Base-by-base conservation (phyloP, 2,329 filamentous ascomycete genomes). In the Curvularia verruculosa region DNA sequence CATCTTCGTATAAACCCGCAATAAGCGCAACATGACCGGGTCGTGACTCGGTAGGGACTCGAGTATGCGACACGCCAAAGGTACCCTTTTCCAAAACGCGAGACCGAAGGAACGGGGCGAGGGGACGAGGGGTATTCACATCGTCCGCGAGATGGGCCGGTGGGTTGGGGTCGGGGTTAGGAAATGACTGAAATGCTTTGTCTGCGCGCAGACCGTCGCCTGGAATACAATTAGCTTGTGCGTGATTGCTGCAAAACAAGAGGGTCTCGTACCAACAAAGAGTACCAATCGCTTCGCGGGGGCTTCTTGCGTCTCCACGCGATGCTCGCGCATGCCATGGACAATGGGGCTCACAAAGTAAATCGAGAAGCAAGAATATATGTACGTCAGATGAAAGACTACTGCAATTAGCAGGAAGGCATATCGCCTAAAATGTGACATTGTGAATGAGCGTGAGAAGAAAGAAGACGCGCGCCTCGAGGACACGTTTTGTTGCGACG, bases 281-380 rank as follows among this genome's bases (percentile, higher is more conserved):
- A 99, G 85, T 47, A 99, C 90, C 56, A 99, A 83, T 61, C 95
- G 87, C 77, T 95, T 91, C 5, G 96, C 94, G 1, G 95, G 95
- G 21, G 93, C 85, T 75, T 89, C 87, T 49, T 84, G 79, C 53
- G 88, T 83, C 58, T 92, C 85, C 36, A 96, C 82, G 44, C 82
- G 80, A 77, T 92, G 93, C 58, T 92, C 85, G 71, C 85, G 87
- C 95, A 99, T 99, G 73, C 95, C 95, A 81, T 89, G 90, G 52
- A 98, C 95, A 67, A 99, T 95, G 21, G 95, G 95, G 75, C 92
- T 97, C 73, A 97, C 92, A 74, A 99, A 99, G 79, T 99, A 98
- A 63, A 98, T 95, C 12, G 34, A 39, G 79, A 99, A 99, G 71
- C 98, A 98, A 63, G 65, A 70, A 74, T 89, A 90, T 54, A 96